Evolutionary conservation across 2,329 filamentous ascomycete genomes (phyloP).

Genomic region (Stagonosporopsis chrysanthemi): DNA sequence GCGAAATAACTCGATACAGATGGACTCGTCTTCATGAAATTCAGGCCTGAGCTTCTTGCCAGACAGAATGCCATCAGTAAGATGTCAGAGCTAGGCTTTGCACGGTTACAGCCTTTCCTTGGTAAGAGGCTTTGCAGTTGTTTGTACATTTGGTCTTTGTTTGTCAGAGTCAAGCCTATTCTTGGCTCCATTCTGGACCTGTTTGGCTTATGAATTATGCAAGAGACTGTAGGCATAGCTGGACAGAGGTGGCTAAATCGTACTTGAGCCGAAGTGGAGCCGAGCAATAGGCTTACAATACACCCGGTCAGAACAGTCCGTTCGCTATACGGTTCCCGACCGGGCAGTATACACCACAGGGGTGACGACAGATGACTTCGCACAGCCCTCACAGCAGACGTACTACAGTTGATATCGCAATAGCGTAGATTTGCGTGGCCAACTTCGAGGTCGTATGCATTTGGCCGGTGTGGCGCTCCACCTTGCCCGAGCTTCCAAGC

Average conservation of each 20-base stretch:
- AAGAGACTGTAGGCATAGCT: background rate
- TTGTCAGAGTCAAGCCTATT: too few relatives aligned
- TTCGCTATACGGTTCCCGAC: too few relatives aligned
- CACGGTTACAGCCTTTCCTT: too few relatives aligned
- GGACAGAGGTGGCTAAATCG: background rate
- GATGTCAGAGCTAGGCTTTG: too few relatives aligned
- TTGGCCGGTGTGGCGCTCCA: slow-evolving; percentile 7
- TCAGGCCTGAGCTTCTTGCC: too few relatives aligned
- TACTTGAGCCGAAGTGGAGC: background rate
- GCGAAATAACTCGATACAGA: too few relatives aligned
- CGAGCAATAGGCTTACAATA: background rate
- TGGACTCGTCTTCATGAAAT: too few relatives aligned
- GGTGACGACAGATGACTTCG: background rate
- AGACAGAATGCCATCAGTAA: too few relatives aligned
- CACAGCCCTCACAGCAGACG: background rate
- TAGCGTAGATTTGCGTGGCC: background rate
- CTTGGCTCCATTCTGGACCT: too few relatives aligned
- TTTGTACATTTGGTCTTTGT: too few relatives aligned
- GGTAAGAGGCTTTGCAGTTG: too few relatives aligned
- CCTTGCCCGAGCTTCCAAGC: background rate
- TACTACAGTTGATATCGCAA: background rate
- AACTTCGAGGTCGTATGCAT: background rate
- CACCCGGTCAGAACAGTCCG: background rate
- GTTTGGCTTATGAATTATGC: background rate
- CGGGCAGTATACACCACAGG: too few relatives aligned